These are phyloP conservation scores for Tolypocladium cylindrosporum DNA, from an alignment of 2,329 filamentous ascomycete species.

Conservation along the genomic window DNA sequence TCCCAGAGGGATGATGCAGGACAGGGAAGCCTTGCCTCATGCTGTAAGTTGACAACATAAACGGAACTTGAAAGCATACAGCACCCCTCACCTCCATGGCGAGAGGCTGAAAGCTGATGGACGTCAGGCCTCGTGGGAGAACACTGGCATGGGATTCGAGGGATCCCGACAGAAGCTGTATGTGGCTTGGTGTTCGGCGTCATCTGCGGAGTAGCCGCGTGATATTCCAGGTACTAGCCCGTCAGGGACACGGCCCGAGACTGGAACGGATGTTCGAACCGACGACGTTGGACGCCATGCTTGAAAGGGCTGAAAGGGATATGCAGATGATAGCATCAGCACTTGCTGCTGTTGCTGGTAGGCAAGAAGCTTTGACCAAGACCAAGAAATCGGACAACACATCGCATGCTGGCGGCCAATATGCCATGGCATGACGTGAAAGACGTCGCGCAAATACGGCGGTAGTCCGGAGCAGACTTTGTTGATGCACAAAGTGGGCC, in stretches of 20 bases:
- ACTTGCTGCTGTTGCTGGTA: not conserved
- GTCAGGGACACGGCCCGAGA: not conserved
- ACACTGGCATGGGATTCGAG: too few species aligned
- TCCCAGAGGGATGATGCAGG: too few species aligned
- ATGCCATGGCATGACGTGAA: not conserved
- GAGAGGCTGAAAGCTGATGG: not conserved
- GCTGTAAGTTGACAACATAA: not conserved
- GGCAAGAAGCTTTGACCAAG: not conserved
- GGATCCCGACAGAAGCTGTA: not conserved
- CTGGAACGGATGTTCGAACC: not conserved
- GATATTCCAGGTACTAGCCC: not conserved
- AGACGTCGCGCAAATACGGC: not conserved
- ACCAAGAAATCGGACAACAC: not conserved
- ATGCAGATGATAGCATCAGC: not conserved
- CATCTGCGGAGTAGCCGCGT: not conserved
- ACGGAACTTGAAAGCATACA: not conserved
- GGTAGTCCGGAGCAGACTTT: not conserved
- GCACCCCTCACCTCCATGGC: not conserved
- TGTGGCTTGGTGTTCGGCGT: not conserved
- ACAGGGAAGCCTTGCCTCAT: too few species aligned
- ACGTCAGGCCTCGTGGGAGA: not conserved
- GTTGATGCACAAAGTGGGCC: not conserved
- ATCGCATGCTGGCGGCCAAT: not conserved
- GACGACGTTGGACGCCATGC: not conserved
- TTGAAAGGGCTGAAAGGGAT: not conserved